These are phyloP conservation scores for Russula olivacea DNA, from an alignment of 768 basidiomycete species.

Conservation along the genomic window DNA sequence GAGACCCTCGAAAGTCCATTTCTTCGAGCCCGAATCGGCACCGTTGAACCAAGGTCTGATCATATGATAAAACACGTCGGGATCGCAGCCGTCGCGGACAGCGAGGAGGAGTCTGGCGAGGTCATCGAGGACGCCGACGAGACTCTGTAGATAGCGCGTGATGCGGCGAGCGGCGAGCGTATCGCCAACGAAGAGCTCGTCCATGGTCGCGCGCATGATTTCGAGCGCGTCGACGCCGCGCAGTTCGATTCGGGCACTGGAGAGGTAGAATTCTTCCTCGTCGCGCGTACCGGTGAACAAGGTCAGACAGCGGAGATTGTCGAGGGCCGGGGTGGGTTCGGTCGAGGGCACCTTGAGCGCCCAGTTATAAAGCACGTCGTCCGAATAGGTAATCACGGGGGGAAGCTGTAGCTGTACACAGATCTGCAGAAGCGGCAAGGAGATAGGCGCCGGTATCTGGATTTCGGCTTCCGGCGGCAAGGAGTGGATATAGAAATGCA, in stretches of 20 bases:
- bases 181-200: slow-evolving; percentile 78
- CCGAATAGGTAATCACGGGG: slow-evolving; percentile 85
- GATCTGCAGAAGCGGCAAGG: slow-evolving; percentile 70
- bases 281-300: slow-evolving; percentile 74
- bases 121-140: slow-evolving; percentile 60
- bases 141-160: slow-evolving; percentile 53
- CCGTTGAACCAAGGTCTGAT: slow-evolving; percentile 62
- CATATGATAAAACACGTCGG: slow-evolving; percentile 53
- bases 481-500: slow-evolving; percentile 53
- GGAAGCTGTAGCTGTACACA: slow-evolving; percentile 70
- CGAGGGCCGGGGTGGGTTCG: slow-evolving; percentile 37
- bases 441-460: slow-evolving; percentile 61
- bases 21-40: slow-evolving; percentile 37
- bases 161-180: slow-evolving; percentile 43
- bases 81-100: slow-evolving; percentile 67
- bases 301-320: slow-evolving; percentile 59
- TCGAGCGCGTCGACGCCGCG: slow-evolving; percentile 79
- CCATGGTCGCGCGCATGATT: slow-evolving; percentile 79
- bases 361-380: slow-evolving; percentile 91
- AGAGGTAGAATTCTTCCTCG: slow-evolving; percentile 84
- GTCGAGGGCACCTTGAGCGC: slow-evolving; percentile 26
- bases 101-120: slow-evolving; percentile 54
- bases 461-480: slow-evolving; percentile 35
- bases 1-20: slow-evolving; percentile 45
- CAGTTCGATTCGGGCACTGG: slow-evolving; percentile 81